Base-by-base conservation (phyloP, 192 early-diverging fungal species). In the Gorgonomyces haynaldii region DNA sequence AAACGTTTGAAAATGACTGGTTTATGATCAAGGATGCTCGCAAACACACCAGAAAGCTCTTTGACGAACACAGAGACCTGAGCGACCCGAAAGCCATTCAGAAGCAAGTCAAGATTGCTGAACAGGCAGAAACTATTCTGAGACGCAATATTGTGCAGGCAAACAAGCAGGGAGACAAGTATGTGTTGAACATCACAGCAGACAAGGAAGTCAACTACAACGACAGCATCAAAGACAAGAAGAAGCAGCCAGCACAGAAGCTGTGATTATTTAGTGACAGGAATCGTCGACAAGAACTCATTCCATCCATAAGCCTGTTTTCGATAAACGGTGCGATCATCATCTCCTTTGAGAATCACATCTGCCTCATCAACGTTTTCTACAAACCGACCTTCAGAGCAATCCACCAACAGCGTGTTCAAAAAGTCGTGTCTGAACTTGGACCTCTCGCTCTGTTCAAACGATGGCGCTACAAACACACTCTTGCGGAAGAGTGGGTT, bases 1-100 rank as follows among this genome's bases (percentile, higher is more conserved):
- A 34, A 12, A 46, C 45, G 9, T 46, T 46, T 30, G 30, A 30
- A 16, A 46, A 46, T 20, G 45, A 46, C 10, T 29, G 9, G 30
- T 22, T 35, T 15, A 19, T 30, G 0, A 10, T 46, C 12, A 5
- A 35, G 12, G 27, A 46, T 7, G 32, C 32, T 12, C 26, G 24
- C 16, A 29, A 22, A 30, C 19, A 30, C 20, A 35, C 20, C 45
- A 35, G 13, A 20, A 46, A 35, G 10, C 26, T 22, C 21, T 46
- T 46, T 29, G 4, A 30, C 27, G 30, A 46, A 46, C 17, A 46
- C 45, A 46, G 30, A 22, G 32, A 46, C 17, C 6, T 34, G 6
- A 46, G 19, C 4, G 32, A 35, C 17, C 6, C 8, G 12, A 46
- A 46, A 9, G 24, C 17, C 17, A 30, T 46, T 35, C 2, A 46